Conservation (phyloP, 306 rosid genomes). For the Inga oerstediana region DNA sequence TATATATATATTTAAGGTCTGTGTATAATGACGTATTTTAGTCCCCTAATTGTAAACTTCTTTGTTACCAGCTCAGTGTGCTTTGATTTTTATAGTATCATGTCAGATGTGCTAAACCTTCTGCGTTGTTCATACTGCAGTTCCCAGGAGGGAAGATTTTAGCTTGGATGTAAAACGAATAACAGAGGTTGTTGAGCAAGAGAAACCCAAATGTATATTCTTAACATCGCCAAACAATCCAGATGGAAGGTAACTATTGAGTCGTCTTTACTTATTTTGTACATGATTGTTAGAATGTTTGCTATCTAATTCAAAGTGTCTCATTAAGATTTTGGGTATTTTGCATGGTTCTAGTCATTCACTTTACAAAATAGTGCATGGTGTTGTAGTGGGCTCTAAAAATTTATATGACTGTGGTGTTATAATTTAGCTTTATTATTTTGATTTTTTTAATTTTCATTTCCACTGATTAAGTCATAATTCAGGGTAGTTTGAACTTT, state of each 20-base stretch:
- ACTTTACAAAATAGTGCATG: background rate
- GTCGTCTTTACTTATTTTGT: too few species aligned
- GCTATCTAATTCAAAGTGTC: background rate
- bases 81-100: conserved; percentile 34
- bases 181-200: too few species aligned
- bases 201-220: too few species aligned
- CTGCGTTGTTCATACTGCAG: conserved; percentile 50
- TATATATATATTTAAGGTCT: background rate
- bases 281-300: too few species aligned
- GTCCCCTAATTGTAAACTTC: conserved; percentile 8
- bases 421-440: background rate
- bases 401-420: background rate
- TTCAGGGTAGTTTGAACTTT: too few species aligned
- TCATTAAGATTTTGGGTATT: background rate
- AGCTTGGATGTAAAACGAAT: too few species aligned
- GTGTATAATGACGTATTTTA: background rate
- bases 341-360: conserved; percentile 7
- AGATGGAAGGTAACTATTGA: too few species aligned
- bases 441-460: background rate
- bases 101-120: conserved; percentile 31
- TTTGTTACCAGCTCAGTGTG: conserved; percentile 11
- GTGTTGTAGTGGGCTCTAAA: conserved; percentile 11
- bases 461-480: too few species aligned
- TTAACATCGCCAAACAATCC: too few species aligned
- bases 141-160: conserved; percentile 82